Conservation (phyloP, 495 filamentous ascomycete species). For the Lophium mytilinum region DNA sequence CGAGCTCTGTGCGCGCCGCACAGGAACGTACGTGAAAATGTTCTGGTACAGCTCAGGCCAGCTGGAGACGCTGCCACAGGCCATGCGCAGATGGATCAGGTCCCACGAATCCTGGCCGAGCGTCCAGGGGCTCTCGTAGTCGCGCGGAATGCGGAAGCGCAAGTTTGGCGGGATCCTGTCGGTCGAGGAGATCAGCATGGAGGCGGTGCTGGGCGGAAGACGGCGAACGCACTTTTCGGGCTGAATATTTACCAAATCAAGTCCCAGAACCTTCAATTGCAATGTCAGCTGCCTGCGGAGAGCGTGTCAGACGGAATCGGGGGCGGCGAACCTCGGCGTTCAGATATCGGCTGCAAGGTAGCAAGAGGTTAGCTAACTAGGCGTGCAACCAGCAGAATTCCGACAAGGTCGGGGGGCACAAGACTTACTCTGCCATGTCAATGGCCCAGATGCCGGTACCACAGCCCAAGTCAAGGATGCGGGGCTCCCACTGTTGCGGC, state of each 20-base stretch:
- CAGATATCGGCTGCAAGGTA: slow-evolving; percentile 44
- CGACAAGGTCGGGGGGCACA: slow-evolving; percentile 1
- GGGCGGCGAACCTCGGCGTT: slow-evolving; percentile 39
- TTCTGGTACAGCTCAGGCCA: slow-evolving; percentile 71
- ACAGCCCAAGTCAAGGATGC: slow-evolving; percentile 72
- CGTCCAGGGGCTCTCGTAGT: slow-evolving; percentile 75
- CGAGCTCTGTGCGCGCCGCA: not conserved
- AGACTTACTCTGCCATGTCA: slow-evolving; percentile 69
- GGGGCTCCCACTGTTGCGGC: slow-evolving; percentile 11
- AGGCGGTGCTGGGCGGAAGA: slow-evolving; percentile 2
- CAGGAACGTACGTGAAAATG: slow-evolving; percentile 49
- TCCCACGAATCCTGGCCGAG: slow-evolving; percentile 72
- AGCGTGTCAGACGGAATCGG: not conserved
- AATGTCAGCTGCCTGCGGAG: slow-evolving; percentile 10
- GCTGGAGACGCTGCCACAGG: slow-evolving; percentile 68
- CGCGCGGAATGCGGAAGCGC: slow-evolving; percentile 57
- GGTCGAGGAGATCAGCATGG: slow-evolving; percentile 8
- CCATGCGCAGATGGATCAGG: slow-evolving; percentile 74
- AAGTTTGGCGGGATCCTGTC: slow-evolving; percentile 62
- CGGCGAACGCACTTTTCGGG: slow-evolving; percentile 51
- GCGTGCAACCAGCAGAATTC: not conserved
- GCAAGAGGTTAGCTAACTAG: slow-evolving; percentile 7
- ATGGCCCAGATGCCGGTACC: slow-evolving; percentile 91
- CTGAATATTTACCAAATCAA: slow-evolving; percentile 76
- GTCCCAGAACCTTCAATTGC: slow-evolving; percentile 49